phyloP scores from a whole-genome alignment of 2,329 filamentous ascomycete genomes.

The Fusarium mexicanum region DNA sequence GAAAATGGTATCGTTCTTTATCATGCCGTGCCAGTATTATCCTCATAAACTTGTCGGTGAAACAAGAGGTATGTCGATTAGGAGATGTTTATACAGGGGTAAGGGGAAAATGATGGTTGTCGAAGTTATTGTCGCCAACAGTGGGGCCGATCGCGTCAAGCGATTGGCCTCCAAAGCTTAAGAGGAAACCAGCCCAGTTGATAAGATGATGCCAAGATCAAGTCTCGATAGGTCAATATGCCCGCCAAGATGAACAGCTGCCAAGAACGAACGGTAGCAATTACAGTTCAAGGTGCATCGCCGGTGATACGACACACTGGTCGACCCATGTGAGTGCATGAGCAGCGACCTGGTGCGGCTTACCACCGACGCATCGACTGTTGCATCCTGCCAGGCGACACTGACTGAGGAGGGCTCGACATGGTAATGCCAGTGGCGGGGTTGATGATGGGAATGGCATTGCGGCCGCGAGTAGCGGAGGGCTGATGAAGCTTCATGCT shows the following conservation, averaged over 20 bases:
- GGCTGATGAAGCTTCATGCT: slow-evolving; percentile 90
- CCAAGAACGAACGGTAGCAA: slow-evolving; percentile 52
- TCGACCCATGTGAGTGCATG: slow-evolving; percentile 48
- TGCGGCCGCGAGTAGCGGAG: slow-evolving; percentile 86
- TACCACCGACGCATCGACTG: slow-evolving; percentile 67
- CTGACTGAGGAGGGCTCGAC: slow-evolving; percentile 84
- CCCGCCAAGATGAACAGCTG: slow-evolving; percentile 62
- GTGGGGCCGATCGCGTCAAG: slow-evolving; percentile 41
- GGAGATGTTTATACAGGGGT: slow-evolving; percentile 60
- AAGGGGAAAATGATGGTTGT: slow-evolving; percentile 31
- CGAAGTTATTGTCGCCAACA: slow-evolving; percentile 45
- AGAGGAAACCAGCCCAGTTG: slow-evolving; percentile 52
- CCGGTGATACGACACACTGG: slow-evolving; percentile 49
- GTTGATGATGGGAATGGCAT: slow-evolving; percentile 98
- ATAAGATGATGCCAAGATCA: slow-evolving; percentile 54
- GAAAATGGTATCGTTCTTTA: slow-evolving; percentile 60
- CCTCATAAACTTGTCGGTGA: slow-evolving; percentile 47
- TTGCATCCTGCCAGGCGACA: slow-evolving; percentile 71
- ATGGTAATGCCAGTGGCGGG: slow-evolving; percentile 89
- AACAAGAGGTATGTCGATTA: slow-evolving; percentile 56
- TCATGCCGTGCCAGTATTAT: slow-evolving; percentile 52
- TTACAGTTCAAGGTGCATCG: slow-evolving; percentile 50
- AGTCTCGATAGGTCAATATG: slow-evolving; percentile 51
- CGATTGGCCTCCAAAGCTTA: slow-evolving; percentile 42
- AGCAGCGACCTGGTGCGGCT: slow-evolving; percentile 35